phyloP scores from a whole-genome alignment of 2,329 filamentous ascomycete genomes.

The Colletotrichum navitas region DNA sequence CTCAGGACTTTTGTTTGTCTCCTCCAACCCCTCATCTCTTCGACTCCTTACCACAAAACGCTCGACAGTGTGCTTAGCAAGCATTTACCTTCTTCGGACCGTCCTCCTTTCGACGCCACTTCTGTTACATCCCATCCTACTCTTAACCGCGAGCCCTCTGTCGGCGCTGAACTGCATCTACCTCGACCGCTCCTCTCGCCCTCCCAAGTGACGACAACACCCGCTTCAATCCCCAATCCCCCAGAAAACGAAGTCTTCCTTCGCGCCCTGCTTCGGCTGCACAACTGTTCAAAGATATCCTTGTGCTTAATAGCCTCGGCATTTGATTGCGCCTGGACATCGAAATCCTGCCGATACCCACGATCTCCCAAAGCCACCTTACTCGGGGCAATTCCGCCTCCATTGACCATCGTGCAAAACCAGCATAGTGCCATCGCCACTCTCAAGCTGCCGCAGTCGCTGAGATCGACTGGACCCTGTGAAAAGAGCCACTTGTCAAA shows the following conservation, averaged over 20 bases:
- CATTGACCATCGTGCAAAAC: slow-evolving; percentile 20
- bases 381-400: slow-evolving; percentile 22
- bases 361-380: slow-evolving; percentile 20
- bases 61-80: slow-evolving; percentile 3
- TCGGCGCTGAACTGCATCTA: neutral
- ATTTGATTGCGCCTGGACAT: slow-evolving; percentile 4
- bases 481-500: slow-evolving; percentile 9
- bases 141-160: slow-evolving; percentile 1
- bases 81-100: neutral
- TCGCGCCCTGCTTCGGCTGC: neutral
- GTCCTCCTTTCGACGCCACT: neutral
- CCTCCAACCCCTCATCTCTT: neutral
- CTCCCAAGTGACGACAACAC: slow-evolving; percentile 18
- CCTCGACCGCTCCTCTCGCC: slow-evolving; percentile 3
- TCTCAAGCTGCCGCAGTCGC: slow-evolving; percentile 35
- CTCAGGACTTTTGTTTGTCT: slow-evolving; percentile 16
- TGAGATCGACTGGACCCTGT: slow-evolving; percentile 35
- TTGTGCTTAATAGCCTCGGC: neutral
- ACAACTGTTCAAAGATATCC: neutral
- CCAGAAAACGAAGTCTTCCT: neutral
- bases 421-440: slow-evolving; percentile 4
- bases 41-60: slow-evolving; percentile 7
- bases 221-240: slow-evolving; percentile 7
- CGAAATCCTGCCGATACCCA: slow-evolving; percentile 14
- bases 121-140: slow-evolving; percentile 10